Conservation (phyloP, 495 filamentous ascomycete genomes). For the Penicillium antarcticum region DNA sequence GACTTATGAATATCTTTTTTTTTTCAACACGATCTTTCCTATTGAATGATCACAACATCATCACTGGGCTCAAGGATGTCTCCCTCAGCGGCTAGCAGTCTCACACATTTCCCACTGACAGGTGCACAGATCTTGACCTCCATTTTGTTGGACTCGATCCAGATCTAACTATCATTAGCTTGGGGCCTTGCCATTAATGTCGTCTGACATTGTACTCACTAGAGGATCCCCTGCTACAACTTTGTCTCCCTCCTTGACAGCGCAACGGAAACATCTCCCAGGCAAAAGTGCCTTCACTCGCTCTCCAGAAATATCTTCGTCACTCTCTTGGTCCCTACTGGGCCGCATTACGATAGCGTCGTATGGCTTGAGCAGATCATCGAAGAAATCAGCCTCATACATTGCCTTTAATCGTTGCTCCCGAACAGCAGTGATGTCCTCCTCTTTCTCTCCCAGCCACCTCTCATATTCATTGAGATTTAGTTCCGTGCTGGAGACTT, state of each 20-base stretch:
- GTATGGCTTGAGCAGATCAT: slow-evolving; percentile 7
- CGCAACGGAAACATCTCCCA: slow-evolving; percentile 2
- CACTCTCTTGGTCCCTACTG: background rate
- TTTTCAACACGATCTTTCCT: background rate
- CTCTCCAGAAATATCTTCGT: background rate
- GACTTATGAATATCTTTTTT: no score
- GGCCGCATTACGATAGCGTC: slow-evolving; percentile 5
- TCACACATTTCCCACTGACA: slow-evolving; percentile 6
- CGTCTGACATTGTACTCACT: background rate
- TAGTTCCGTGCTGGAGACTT: slow-evolving; percentile 1
- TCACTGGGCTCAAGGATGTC: slow-evolving; percentile 5
- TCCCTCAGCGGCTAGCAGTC: background rate
- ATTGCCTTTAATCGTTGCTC: background rate
- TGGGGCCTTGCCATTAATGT: background rate
- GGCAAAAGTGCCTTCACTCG: slow-evolving; percentile 3
- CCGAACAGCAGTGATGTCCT: background rate
- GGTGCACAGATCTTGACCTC: slow-evolving; percentile 4
- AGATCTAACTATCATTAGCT: background rate
- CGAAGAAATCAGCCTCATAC: background rate
- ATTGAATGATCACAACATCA: slow-evolving; percentile 4
- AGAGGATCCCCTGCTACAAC: slow-evolving; percentile 1
- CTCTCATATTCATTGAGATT: slow-evolving; percentile 4
- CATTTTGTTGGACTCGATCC: slow-evolving; percentile 8
- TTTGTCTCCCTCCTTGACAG: slow-evolving; percentile 1
- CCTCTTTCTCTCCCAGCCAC: background rate